Percentiles rank a stretch among this genome's conserved stretches.
phyloP scores from a whole-genome alignment of 352 stramenopile species.

The Globisporangium recalcitrans region DNA sequence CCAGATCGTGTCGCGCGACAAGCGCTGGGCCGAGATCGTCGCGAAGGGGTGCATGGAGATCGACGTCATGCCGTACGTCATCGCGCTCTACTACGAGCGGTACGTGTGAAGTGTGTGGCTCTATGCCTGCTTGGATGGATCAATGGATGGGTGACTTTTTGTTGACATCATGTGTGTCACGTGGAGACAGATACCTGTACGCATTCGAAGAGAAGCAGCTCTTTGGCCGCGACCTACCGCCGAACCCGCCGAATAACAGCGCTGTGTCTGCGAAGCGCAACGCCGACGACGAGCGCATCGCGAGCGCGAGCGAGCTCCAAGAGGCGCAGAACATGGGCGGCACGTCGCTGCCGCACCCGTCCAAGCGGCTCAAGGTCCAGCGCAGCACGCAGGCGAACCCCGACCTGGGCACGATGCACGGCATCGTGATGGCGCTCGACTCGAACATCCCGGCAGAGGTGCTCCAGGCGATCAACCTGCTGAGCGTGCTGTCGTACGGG shows the following conservation, averaged over 20 bases:
- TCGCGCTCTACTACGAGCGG: conserved; percentile 57
- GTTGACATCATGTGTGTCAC: too few relatives aligned
- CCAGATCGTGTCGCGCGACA: conserved; percentile 38
- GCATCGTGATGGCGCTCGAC: conserved; percentile 67
- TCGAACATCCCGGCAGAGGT: conserved; percentile 53
- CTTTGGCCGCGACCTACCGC: conserved; percentile 51
- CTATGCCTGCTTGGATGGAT: too few relatives aligned
- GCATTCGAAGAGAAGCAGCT: conserved; percentile 80
- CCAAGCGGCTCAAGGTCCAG: conserved; percentile 67
- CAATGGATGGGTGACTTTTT: too few relatives aligned
- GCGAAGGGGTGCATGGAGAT: conserved; percentile 44
- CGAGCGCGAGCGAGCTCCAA: conserved; percentile 56
- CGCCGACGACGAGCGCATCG: conserved; percentile 31
- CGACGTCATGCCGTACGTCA: conserved; percentile 56
- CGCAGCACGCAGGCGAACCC: conserved; percentile 27
- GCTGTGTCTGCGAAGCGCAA: conserved; percentile 20
- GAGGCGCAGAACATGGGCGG: conserved; percentile 57
- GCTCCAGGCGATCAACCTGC: conserved; percentile 52
- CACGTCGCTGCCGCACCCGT: conserved; percentile 52
- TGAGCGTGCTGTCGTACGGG: conserved; percentile 71
- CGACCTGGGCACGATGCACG: conserved; percentile 60
- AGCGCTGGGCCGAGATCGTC: conserved; percentile 50
- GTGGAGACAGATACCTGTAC: conserved; percentile 32
- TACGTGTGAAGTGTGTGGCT: conserved; percentile 7
- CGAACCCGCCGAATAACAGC: background rate